phyloP scores from a whole-genome alignment of 2,329 filamentous ascomycete genomes.

The Xylariomycetidae sp. region DNA sequence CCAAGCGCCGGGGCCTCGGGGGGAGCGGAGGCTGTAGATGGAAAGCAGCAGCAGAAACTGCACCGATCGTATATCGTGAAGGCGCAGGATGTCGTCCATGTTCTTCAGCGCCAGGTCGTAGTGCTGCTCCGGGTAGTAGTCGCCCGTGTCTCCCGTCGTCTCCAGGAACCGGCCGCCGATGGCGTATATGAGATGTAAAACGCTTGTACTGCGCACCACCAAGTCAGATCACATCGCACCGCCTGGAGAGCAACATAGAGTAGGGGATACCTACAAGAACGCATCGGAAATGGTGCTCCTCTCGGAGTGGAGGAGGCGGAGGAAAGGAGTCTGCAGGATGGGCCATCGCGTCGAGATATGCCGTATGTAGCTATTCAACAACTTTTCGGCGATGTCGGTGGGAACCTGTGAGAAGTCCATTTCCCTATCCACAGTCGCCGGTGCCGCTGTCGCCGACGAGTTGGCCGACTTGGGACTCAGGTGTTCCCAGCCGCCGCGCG shows the following conservation, averaged over 20 bases:
- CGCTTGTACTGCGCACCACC: slow-evolving; percentile 6
- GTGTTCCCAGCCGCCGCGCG: slow-evolving; percentile 4
- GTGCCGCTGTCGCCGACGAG: slow-evolving; percentile 1
- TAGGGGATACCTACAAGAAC: slow-evolving; percentile 9
- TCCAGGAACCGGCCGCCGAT: slow-evolving; percentile 25
- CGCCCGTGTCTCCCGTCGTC: slow-evolving; percentile 23
- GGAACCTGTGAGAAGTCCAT: slow-evolving; percentile 15
- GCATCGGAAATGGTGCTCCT: slow-evolving; percentile 12
- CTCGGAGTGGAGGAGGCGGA: slow-evolving; percentile 17
- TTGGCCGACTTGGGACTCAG: slow-evolving; percentile 8
- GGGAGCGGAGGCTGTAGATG: slow-evolving; percentile 14
- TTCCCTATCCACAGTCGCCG: background rate
- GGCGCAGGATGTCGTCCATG: slow-evolving; percentile 13
- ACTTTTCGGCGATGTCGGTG: slow-evolving; percentile 15
- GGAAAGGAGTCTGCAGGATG: slow-evolving; percentile 16
- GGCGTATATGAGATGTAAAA: slow-evolving; percentile 27
- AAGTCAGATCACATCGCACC: background rate
- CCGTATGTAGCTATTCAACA: slow-evolving; percentile 19
- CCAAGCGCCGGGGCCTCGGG: slow-evolving; percentile 13
- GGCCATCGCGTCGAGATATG: slow-evolving; percentile 23
- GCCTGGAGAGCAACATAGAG: background rate
- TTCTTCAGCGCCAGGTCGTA: slow-evolving; percentile 12
- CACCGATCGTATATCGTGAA: slow-evolving; percentile 14
- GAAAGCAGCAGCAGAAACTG: slow-evolving; percentile 17
- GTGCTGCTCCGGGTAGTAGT: slow-evolving; percentile 13